Base-by-base conservation (phyloP, 192 early-diverging fungal genomes). In the Backusella sp. region DNA sequence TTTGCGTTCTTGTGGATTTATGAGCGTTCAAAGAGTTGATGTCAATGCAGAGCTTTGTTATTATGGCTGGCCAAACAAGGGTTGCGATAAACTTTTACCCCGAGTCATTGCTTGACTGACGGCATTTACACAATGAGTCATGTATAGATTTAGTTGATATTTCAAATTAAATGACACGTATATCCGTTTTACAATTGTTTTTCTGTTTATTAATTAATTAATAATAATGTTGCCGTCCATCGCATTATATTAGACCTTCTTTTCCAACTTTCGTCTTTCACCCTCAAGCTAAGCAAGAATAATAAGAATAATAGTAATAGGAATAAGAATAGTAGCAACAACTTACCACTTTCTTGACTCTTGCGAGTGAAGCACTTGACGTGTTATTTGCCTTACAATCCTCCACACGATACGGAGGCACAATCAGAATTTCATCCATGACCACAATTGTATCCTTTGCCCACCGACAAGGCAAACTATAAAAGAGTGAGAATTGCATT, bases 401-500 rank as follows among this genome's bases (percentile, higher is more conserved):
- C 6, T 92, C 91, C 6, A 88, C 83, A 56, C 85, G 80, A 74
- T 95, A 95, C 3, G 94, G 94, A 32, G 94, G 88, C 17, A 87
- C 84, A 66, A 95, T 92, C 15, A 89, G 79, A 23, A 95, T 89
- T 76, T 95, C 93, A 77, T 95, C 94, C 83, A 95, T 83, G 5
- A 95, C 93, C 9, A 95, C 82, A 77, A 95, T 95, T 34, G 84
- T 84, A 73, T 91, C 87, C 70, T 92, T 87, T 49, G 80, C 74
- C 94, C 94, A 95, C 17, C 90, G 87, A 73, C 92, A 93, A n/a
- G 94, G 94, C 72, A 95, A 77, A 35, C 90, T 91, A 19, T 5
- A 70, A 17, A 35, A 46, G 32, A 39, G 37, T 11, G 28, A 28
- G 14, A 44, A 5, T 44, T 5, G 3, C 17, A 44, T 15, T 15